Evolutionary conservation across 208 protist species (phyloP), one percentile per base, ranked within the genome.

Genomic region (Acanthamoeba healyi): DNA sequence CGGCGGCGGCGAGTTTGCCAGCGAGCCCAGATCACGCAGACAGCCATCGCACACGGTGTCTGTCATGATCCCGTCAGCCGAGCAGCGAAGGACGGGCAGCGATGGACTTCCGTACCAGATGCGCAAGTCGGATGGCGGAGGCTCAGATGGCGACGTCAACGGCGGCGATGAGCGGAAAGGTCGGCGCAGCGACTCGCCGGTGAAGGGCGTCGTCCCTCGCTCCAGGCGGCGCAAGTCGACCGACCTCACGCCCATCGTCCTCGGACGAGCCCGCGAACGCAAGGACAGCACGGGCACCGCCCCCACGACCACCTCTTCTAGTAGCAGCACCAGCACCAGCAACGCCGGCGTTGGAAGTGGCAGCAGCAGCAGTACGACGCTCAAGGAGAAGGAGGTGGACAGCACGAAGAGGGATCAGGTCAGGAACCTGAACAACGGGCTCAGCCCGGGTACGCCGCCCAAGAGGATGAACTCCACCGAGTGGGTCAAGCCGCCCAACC

Each of bases 201-300:
- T 38, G 26, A 29, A 40, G n/a, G 77, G 77, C 7, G 24, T 61
- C 44, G 58, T 86, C 46, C 77, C 77, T 42, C 77, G 77, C 19
- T 17, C 44, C 5, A 14, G 77, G 40, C 77, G 77, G 29, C 77
- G 77, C 44, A 86, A 86, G 29, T 86, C 77, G 32, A 86, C 77
- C 38, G 77, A 86, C 46, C 44, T 86, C 9, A 86, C 77, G 40
- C 77, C 77, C 46, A 86, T 86, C 29, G 22, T 86, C 0, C 44
- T 86, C 14, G 77, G 77, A 15, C 38, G n/a, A 10, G 77, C 77
- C 29, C 77, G 77, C 7, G 74, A 84, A 26, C 74, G 74, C 34
- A 34, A 42, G 65, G 36, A 34, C 65, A 34, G 29, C 65, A 34
- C 17, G 10, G 14, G 17, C 10, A 40, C 14, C 65, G 65, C 9